Evolutionary conservation across 257 asterid species (phyloP).

Genomic region (Solanum habrochaites): DNA sequence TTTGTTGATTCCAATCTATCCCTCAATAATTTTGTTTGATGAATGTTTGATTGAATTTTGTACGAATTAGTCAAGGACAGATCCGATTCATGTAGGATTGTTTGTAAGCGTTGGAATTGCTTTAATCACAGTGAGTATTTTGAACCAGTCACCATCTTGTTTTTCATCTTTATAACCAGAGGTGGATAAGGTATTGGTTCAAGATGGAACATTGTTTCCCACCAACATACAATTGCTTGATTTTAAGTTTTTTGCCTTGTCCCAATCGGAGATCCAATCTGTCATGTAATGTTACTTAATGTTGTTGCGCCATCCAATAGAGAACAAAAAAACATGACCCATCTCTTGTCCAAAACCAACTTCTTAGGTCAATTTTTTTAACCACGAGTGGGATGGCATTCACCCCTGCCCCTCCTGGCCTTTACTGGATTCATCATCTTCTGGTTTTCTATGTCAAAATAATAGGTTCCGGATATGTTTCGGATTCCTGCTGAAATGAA

Average conservation of each 20-base stretch:
- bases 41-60: background rate
- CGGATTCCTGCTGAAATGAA: background rate
- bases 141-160: background rate
- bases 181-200: no score
- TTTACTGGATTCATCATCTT: background rate
- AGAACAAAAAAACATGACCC: no score
- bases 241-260: background rate
- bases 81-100: background rate
- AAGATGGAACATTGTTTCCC: background rate
- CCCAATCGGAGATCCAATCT: background rate
- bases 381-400: background rate
- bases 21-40: background rate
- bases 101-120: background rate
- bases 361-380: background rate
- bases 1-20: background rate
- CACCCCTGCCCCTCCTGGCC: background rate
- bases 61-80: background rate
- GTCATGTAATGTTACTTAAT: background rate
- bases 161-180: background rate
- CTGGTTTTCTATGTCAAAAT: background rate
- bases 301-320: background rate
- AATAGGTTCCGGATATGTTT: background rate
- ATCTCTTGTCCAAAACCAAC: background rate
- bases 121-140: background rate
- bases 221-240: background rate